Conservation (phyloP, 768 basidiomycete species). For the Podaxis sp. region DNA sequence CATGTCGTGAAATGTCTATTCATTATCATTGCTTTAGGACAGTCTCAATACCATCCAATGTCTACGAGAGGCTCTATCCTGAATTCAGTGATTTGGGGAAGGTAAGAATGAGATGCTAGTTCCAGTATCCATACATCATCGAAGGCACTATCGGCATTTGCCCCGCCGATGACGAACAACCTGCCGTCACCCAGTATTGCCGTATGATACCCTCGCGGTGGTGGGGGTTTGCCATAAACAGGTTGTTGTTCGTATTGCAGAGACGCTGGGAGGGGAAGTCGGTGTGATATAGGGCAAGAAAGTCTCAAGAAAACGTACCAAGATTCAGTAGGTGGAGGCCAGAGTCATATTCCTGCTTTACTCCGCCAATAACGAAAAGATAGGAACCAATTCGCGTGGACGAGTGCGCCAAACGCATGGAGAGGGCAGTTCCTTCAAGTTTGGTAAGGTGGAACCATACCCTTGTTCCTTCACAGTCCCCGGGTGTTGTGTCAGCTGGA, state of each 20-base stretch:
- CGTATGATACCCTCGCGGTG: no score
- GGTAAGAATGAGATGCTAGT: constrained; percentile 81
- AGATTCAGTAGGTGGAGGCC: no score
- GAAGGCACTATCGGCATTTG: no score
- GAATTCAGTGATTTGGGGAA: constrained; percentile 86
- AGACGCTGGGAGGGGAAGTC: no score
- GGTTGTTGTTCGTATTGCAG: no score
- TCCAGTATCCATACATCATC: constrained; percentile 80
- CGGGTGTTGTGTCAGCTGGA: background rate
- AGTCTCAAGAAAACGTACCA: no score
- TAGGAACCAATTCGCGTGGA: constrained; percentile 91
- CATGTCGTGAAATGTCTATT: no score
- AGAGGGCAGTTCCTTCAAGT: constrained; percentile 20
- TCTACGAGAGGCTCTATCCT: constrained; percentile 41
- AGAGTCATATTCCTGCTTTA: constrained; percentile 70
- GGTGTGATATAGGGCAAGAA: no score
- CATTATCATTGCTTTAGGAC: no score
- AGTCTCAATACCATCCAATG: constrained; percentile 2
- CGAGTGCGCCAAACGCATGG: constrained; percentile 78
- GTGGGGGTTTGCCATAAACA: no score
- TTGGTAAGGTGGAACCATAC: background rate
- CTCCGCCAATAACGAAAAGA: constrained; percentile 86
- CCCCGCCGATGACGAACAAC: no score
- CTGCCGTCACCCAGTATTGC: no score
- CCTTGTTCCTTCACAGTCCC: background rate